These are phyloP conservation scores for Sanchytrium tribonematis DNA, from an alignment of 371 early-diverging fungal species.

Conservation along the genomic window DNA sequence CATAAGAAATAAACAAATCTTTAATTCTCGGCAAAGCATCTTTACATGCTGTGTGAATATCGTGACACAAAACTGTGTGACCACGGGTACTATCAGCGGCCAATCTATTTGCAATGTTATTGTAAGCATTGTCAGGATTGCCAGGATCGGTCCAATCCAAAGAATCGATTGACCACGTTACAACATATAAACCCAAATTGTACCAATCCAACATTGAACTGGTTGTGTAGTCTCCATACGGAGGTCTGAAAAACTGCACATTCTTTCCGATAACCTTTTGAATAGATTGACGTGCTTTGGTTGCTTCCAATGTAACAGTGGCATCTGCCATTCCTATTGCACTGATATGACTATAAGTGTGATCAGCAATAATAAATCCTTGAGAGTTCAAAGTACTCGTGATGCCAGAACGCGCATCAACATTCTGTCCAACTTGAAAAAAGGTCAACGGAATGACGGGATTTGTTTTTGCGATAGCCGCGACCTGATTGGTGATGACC, in stretches of 20 bases:
- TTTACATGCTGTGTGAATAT: neutral
- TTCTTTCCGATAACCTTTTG: neutral
- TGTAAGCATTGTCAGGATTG: neutral
- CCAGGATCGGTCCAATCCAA: neutral
- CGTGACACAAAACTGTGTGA: neutral
- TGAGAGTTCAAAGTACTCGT: neutral
- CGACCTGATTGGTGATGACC: neutral
- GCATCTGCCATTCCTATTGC: neutral
- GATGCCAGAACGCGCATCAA: neutral
- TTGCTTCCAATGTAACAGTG: neutral
- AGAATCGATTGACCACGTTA: neutral
- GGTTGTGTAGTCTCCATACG: neutral
- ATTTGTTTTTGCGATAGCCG: neutral
- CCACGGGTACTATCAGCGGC: neutral
- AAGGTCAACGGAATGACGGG: neutral
- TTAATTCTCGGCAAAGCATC: neutral
- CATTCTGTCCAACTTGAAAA: neutral
- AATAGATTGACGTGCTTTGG: neutral
- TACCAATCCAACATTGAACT: neutral
- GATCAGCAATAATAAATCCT: neutral
- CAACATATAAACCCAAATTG: neutral
- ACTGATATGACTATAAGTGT: neutral
- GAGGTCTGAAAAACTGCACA: neutral
- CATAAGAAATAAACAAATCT: neutral
- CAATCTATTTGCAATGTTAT: neutral